Conservation (phyloP, 768 basidiomycete species). For the Leccinum variicolor region DNA sequence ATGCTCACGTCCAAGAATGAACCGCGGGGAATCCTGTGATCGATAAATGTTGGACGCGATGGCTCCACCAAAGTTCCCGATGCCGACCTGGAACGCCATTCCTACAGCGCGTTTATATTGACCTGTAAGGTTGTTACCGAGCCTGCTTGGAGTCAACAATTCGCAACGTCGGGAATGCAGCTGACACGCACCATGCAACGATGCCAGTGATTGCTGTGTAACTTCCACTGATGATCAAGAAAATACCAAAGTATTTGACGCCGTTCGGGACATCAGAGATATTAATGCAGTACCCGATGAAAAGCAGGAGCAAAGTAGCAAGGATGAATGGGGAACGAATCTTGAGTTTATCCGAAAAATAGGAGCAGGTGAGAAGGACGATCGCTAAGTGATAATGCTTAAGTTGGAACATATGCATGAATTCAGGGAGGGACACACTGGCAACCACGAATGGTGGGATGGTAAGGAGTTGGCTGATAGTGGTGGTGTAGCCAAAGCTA, state of each 20-base stretch:
- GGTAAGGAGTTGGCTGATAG: constrained; percentile 62
- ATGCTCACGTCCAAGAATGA: constrained; percentile 55
- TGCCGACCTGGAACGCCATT: constrained; percentile 51
- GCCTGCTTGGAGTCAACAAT: constrained; percentile 35
- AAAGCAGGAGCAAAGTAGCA: constrained; percentile 44
- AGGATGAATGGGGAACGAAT: constrained; percentile 59
- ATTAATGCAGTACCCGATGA: constrained; percentile 63
- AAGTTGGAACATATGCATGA: neutral
- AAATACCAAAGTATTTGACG: constrained; percentile 71
- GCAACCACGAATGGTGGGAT: constrained; percentile 66
- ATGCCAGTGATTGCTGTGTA: constrained; percentile 56
- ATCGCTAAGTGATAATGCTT: constrained; percentile 38
- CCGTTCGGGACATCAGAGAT: constrained; percentile 50
- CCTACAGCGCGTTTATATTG: constrained; percentile 69
- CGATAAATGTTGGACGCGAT: constrained; percentile 65
- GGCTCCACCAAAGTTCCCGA: constrained; percentile 63
- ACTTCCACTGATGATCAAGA: constrained; percentile 62
- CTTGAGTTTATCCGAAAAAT: constrained; percentile 55
- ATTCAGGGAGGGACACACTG: constrained; percentile 39
- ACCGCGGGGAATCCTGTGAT: constrained; percentile 55
- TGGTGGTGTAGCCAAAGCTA: constrained; percentile 57
- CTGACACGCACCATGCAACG: constrained; percentile 48
- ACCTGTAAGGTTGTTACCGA: constrained; percentile 51
- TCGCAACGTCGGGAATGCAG: constrained; percentile 11
- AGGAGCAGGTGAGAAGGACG: constrained; percentile 47